Evolutionary conservation across 495 filamentous ascomycete species (phyloP), one percentile per base, ranked within the genome.

Genomic region (Choiromyces venosus): DNA sequence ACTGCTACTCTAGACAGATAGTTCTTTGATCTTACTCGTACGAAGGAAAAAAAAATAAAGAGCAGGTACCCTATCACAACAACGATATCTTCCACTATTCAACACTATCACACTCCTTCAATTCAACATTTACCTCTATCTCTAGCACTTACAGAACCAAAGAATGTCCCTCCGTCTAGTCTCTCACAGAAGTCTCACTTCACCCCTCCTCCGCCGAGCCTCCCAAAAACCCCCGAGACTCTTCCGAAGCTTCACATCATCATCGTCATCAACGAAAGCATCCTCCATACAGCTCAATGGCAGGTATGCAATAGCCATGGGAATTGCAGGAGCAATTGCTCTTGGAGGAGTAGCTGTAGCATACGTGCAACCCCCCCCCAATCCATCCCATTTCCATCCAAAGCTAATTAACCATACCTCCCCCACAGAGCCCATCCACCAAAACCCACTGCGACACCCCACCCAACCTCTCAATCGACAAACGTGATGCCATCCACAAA

Each of bases 401-500:
- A 16, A 33, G 25, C 25, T 61, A 29, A 61, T 14, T 61, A 29
- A 29, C 46, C 46, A n/a, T n/a, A 56, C 25, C 52, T 61, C 52
- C 52, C 25, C 52, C 14, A n/a, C n/a, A 37, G 36, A 39, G 37
- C 38, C 78, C 78, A 56, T 71, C 66, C 33, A 16, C 25, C 2
- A 36, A 82, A 78, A 36, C 74, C 56, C 82, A 40, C 33, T 67
- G 38, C 10, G 38, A 40, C 78, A 72, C 73, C 82, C n/a, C 66
- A 16, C 40, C 74, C 25, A n/a, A n/a, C 25, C 86, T 88, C 38
- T 85, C 91, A 69, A 93, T 93, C 70, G 91, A 91, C 80, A 90
- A 92, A 75, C 87, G 88, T 67, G 92, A 94, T 82, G 84, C 82
- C 70, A 84, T 89, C 61, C 84, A 84, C 52, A 93, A 91, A 82